Base-by-base conservation (phyloP, 2,329 filamentous ascomycete genomes). In the Cordyceps fumosorosea region DNA sequence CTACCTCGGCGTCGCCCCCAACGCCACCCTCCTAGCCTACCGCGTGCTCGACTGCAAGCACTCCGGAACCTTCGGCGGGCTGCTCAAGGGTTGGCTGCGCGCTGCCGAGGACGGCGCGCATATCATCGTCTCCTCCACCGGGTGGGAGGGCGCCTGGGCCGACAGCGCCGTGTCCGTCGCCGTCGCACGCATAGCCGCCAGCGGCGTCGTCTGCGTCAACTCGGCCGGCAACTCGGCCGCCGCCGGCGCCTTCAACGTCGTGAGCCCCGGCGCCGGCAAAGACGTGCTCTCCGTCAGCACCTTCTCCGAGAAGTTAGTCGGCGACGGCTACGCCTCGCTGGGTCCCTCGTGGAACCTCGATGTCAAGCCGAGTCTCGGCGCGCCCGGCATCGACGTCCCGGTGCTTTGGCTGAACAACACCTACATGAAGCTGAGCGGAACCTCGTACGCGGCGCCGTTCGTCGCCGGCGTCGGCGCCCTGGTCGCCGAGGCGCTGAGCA, bases 221-320 rank as follows among this genome's bases (percentile, higher is more conserved):
- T 77, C 81, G 20, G 81, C 80, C 5, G 82, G 82, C 48, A 82
- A 84, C 62, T 81, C 81, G 4, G 79, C 75, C 2, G 77, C 75
- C 6, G 77, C 77, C 54, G 85, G 85, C 11, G 85, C 83, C 54
- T 88, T 87, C 72, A 87, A 87, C 76, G 84, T 82, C 65, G 72
- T 71, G 52, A n/a, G 64, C 67, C 11, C 76, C 73, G 18, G 73
- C 76, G 2, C 47, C 47, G 47, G 22, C 47, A 64, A 69, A 5
- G 22, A 34, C 40, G 67, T 80, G 22, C 64, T 67, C 40, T 66
- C 72, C 50, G 64, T 67, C 40, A 45, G 65, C 59, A 84, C 84
- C 71, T 72, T 70, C 1, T 58, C 67, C 0, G 80, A 78, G 0
- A 81, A 80, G 1, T 85, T 84, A 5, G 80, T 78, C 56, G 68